Base-by-base conservation (phyloP, 2,329 filamentous ascomycete species). In the Hymenoscyphus scutula region DNA sequence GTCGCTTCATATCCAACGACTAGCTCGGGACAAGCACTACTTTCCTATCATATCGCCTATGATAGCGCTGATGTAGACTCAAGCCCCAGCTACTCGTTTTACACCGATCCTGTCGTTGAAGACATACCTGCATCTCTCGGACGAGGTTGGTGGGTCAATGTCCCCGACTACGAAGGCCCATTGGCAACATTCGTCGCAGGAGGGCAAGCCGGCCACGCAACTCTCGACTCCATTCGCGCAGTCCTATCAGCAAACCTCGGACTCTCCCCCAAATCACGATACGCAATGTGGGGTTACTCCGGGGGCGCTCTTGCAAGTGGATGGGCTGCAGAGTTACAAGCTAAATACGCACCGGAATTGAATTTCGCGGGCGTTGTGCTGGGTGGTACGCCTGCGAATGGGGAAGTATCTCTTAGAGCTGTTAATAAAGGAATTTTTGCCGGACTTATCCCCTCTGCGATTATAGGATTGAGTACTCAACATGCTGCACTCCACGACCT, bases 301-400 rank as follows among this genome's bases (percentile, higher is more conserved):
- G 84, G 84, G 2, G 83, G 83, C 3, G 78, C 78, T 1, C 65
- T 85, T 19, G 82, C 82, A 0, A 79, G 75, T 2, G 81, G 80
- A 32, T 82, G 78, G 76, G 83, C 83, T 0, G 78, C 80, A 17
- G 81, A 85, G 57, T 69, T 85, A 25, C 81, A 82, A 53, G 73
- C 76, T 0, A 73, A 74, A 4, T 86, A 86, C 64, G 83, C 83
- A 0, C 81, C 83, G 0, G 81, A 84, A 45, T 70, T 86, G 5
- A 71, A 75, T 1, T 76, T 86, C 34, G 73, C 73, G 0, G 82
- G 81, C 2, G 78, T 77, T 1, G 82, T 80, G 0, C 65, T 84
- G 0, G 82, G 83, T 3, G 82, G 82, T 0, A 64, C 80, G 3
- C 76, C 78, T 0, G 75, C 80, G 0, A 78, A 81, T 29, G 67